A percentile compares a stretch with the other conserved stretches of the same genome.
Evolutionary conservation across 768 basidiomycete species (phyloP).

Genomic region (Tulasnella sp.): DNA sequence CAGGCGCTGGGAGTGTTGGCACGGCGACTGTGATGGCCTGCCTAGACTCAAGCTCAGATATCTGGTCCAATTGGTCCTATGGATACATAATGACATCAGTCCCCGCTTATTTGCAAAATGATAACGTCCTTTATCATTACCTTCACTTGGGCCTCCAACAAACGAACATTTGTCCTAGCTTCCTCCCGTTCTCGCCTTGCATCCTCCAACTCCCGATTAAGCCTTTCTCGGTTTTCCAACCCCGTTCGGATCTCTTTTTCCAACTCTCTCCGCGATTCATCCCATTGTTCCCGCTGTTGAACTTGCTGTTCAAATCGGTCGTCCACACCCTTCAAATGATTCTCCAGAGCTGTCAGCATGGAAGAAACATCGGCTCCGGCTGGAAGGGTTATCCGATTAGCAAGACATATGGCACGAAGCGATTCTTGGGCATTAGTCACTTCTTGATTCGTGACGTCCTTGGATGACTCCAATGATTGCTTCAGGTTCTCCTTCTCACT

Average conservation of each 20-base stretch:
- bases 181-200: conserved; percentile 40
- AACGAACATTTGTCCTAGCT: conserved; percentile 31
- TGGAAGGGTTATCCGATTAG: conserved; percentile 43
- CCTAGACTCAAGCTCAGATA: too few species aligned
- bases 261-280: conserved; percentile 19
- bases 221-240: conserved; percentile 35
- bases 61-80: too few species aligned
- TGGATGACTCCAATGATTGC: conserved; percentile 26
- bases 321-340: conserved; percentile 41
- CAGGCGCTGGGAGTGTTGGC: too few species aligned
- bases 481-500: conserved; percentile 36
- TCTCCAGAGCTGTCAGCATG: conserved; percentile 32
- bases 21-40: too few species aligned
- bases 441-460: conserved; percentile 32
- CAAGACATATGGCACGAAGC: conserved; percentile 40
- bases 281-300: conserved; percentile 38
- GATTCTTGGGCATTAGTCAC: conserved; percentile 38
- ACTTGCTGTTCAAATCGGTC: conserved; percentile 33
- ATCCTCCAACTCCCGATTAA: conserved; percentile 42
- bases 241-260: conserved; percentile 32
- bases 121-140: too few species aligned
- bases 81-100: too few species aligned
- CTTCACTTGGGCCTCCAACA: conserved; percentile 31
- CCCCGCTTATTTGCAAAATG: too few species aligned
- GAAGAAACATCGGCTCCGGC: conserved; percentile 20